phyloP scores from a whole-genome alignment of 768 basidiomycete genomes.

The Cantharellus cinnabarinus region DNA sequence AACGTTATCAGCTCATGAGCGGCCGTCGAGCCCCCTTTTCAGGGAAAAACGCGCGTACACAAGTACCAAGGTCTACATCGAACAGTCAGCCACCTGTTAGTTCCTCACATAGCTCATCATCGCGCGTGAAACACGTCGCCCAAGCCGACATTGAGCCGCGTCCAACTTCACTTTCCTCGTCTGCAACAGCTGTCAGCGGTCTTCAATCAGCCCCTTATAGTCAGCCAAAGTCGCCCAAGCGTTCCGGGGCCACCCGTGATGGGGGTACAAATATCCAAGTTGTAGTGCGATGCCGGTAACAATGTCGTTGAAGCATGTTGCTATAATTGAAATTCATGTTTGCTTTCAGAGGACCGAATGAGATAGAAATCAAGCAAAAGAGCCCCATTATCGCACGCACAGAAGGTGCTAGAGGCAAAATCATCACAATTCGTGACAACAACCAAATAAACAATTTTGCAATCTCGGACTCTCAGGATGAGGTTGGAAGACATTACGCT shows the following conservation, averaged over 20 bases:
- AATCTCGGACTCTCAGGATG: slow-evolving; percentile 53
- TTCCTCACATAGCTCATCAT: too few relatives aligned
- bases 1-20: too few relatives aligned
- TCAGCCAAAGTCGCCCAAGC: too few relatives aligned
- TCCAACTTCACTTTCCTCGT: too few relatives aligned
- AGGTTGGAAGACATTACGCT: slow-evolving; percentile 45
- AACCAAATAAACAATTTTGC: slow-evolving; percentile 48
- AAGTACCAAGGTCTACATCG: too few relatives aligned
- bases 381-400: slow-evolving; percentile 77
- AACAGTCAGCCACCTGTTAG: too few relatives aligned
- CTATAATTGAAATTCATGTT: background rate
- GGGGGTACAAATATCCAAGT: slow-evolving; percentile 57
- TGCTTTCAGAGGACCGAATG: slow-evolving; percentile 32
- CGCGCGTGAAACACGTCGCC: too few relatives aligned
- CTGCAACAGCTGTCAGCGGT: too few relatives aligned
- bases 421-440: slow-evolving; percentile 65
- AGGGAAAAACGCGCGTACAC: too few relatives aligned
- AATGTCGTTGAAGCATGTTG: background rate
- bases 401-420: slow-evolving; percentile 49
- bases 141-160: too few relatives aligned
- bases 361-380: slow-evolving; percentile 65
- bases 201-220: too few relatives aligned
- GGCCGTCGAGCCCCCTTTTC: too few relatives aligned
- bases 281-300: slow-evolving; percentile 67
- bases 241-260: background rate